Evolutionary conservation across 1,139 yeast species (phyloP), one percentile per base, ranked within the genome.

Genomic region (Hansenula lynferdii): DNA sequence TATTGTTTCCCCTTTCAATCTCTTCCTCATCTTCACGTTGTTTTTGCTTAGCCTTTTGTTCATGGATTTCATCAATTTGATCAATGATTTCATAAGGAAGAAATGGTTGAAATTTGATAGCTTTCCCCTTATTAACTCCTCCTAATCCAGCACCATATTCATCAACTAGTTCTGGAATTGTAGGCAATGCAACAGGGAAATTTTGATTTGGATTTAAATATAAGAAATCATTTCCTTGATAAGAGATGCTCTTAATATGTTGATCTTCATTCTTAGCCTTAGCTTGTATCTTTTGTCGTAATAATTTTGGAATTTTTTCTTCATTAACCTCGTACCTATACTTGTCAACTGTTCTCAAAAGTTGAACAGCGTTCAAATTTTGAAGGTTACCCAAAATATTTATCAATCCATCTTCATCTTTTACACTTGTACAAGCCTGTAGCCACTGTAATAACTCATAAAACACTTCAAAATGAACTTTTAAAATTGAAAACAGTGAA

Each of bases 281-380:
- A 4, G 40, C 39, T 17, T 41, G 41, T 11, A 52, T 36, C 14
- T 34, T 31, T 30, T 43, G 36, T n/a, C 69, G 58, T 24, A 77
- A 54, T 11, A 57, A 49, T 49, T 80, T 82, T 17, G 77, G 67
- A 34, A 82, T 62, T 47, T 76, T 77, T 17, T 67, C 64, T 58
- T 92, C 99, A 20, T 82, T 79, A 6, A 89, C 78, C 57, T 92
- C 98, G 50, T 89, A 85, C 38, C 85, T 77, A 61, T 92, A 92
- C 51, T 80, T 75, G 49, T 85, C 84, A 30, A 82, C 73, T 2
- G 80, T 77, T 53, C 84, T 84, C 44, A 80, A 64, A 39, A 92
- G 57, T 54, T 90, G 97, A 32, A 66, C 67, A 29, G 87, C 81
- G 42, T 84, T 83, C 40, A 92, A 64, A 10, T 69, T 67, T 32